Evolutionary conservation across 805 yeast species (phyloP).

Genomic region (Yarrowia deformans): DNA sequence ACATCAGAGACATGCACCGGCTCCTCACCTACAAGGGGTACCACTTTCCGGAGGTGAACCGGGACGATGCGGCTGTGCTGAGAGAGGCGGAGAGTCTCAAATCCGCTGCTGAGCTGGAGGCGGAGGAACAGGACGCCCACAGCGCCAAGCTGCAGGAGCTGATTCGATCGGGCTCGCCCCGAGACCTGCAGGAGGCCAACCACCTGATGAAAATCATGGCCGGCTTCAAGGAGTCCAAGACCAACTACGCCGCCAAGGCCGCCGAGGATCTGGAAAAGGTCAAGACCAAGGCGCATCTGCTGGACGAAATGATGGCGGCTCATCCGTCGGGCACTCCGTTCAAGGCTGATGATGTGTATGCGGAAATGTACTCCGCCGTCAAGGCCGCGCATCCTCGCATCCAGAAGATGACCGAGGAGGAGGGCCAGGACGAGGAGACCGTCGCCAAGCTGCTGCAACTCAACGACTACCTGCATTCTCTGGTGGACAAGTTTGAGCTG

Average conservation of each 20-base stretch:
- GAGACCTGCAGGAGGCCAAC: slow-evolving; percentile 94
- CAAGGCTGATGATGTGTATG: slow-evolving; percentile 68
- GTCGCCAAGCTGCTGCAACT: slow-evolving; percentile 70
- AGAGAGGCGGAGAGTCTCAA: slow-evolving; percentile 81
- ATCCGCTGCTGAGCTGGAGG: slow-evolving; percentile 86
- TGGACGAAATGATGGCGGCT: slow-evolving; percentile 78
- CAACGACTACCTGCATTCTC: slow-evolving; percentile 76
- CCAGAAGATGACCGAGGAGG: slow-evolving; percentile 82
- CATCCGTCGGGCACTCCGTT: slow-evolving; percentile 7
- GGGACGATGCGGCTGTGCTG: slow-evolving; percentile 90
- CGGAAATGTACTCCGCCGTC: slow-evolving; percentile 77
- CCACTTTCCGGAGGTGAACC: slow-evolving; percentile 87
- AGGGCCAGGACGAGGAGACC: slow-evolving; percentile 66
- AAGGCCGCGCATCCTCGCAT: slow-evolving; percentile 88
- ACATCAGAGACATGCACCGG: slow-evolving; percentile 95
- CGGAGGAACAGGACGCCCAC: slow-evolving; percentile 91
- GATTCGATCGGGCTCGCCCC: slow-evolving; percentile 93
- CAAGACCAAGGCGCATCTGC: slow-evolving; percentile 82
- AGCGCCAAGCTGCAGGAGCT: slow-evolving; percentile 95
- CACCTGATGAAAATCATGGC: slow-evolving; percentile 98
- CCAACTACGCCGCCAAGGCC: slow-evolving; percentile 70
- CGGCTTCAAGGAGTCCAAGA: slow-evolving; percentile 80
- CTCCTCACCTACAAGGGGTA: slow-evolving; percentile 89
- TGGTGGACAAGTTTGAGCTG: slow-evolving; percentile 69
- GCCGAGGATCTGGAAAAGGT: slow-evolving; percentile 84